A percentile compares a stretch with the other conserved stretches of the same genome.
These are phyloP conservation scores for Ampelocalamus luodianensis DNA, from an alignment of 176 grass and related monocot genomes.

Conservation along the genomic window DNA sequence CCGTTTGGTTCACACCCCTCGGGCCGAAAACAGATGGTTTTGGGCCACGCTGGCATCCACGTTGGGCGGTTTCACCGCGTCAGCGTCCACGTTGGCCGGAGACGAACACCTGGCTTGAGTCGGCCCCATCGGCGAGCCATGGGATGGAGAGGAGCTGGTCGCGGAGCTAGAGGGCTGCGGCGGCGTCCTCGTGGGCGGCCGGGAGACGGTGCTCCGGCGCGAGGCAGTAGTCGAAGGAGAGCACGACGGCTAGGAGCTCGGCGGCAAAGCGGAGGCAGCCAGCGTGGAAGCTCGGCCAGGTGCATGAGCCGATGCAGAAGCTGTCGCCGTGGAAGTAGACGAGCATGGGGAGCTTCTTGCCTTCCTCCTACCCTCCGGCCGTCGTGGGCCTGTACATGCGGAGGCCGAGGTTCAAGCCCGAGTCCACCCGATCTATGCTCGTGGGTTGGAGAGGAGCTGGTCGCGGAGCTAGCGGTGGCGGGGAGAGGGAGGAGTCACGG, in stretches of 20 bases:
- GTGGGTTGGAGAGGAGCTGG: conserved; percentile 26
- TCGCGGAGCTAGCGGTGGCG: conserved; percentile 56
- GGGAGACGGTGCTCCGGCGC: conserved; percentile 93
- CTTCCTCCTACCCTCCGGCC: too few species aligned
- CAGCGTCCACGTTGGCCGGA: too few species aligned
- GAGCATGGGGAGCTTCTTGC: conserved; percentile 33
- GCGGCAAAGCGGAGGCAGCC: conserved; percentile 57
- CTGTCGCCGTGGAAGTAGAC: conserved; percentile 54
- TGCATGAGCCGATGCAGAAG: conserved; percentile 51
- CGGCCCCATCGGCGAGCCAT: conserved; percentile 52
- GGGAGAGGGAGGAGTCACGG: too few species aligned
- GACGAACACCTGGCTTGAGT: conserved; percentile 56
- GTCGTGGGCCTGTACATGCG: conserved; percentile 4
- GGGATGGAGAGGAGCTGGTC: conserved; percentile 30
- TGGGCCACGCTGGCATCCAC: too few species aligned
- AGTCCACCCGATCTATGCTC: too few species aligned
- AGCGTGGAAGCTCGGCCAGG: conserved; percentile 45
- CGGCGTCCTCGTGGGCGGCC: conserved; percentile 58
- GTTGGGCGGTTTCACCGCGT: too few species aligned
- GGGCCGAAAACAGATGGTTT: too few species aligned
- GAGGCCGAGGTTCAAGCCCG: conserved; percentile 25
- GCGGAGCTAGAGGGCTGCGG: conserved; percentile 46
- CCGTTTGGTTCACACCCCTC: too few species aligned
- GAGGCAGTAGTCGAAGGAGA: conserved; percentile 80
- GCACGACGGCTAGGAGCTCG: conserved; percentile 42